Percentiles rank a stretch among this genome's conserved stretches.
phyloP scores from a whole-genome alignment of 163 green algal genomes.

The Volvox carteri region DNA sequence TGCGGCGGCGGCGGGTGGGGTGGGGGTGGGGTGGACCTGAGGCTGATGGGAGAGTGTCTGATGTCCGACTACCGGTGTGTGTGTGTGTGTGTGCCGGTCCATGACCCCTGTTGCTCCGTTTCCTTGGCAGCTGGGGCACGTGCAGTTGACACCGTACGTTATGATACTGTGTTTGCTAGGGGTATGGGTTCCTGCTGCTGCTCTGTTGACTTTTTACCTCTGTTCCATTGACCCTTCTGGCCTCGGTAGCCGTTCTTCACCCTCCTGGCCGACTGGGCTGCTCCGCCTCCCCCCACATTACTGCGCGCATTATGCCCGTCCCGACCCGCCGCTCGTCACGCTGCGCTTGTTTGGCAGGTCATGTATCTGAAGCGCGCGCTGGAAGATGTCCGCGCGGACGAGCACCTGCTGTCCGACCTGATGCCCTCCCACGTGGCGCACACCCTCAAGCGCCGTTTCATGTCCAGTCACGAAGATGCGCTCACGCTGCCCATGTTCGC shows the following conservation, averaged over 20 bases:
- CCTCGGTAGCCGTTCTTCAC: background rate
- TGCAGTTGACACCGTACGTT: too few species aligned
- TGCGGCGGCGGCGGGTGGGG: background rate
- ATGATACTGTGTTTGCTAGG: too few species aligned
- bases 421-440: slow-evolving; percentile 51
- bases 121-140: too few species aligned
- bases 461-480: slow-evolving; percentile 21
- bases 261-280: background rate
- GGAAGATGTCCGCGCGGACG: slow-evolving; percentile 47
- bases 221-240: too few species aligned
- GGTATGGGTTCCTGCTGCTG: too few species aligned
- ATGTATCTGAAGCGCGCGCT: slow-evolving; percentile 52
- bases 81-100: too few species aligned
- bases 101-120: too few species aligned
- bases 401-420: slow-evolving; percentile 49
- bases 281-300: background rate
- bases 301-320: too few species aligned
- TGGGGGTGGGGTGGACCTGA: too few species aligned
- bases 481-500: slow-evolving; percentile 44
- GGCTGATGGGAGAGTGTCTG: too few species aligned
- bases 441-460: slow-evolving; percentile 55
- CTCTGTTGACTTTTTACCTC: too few species aligned
- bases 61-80: too few species aligned
- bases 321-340: background rate
- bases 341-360: background rate